Base-by-base conservation (phyloP, 2,329 filamentous ascomycete genomes). In the Trichoderma sp. region DNA sequence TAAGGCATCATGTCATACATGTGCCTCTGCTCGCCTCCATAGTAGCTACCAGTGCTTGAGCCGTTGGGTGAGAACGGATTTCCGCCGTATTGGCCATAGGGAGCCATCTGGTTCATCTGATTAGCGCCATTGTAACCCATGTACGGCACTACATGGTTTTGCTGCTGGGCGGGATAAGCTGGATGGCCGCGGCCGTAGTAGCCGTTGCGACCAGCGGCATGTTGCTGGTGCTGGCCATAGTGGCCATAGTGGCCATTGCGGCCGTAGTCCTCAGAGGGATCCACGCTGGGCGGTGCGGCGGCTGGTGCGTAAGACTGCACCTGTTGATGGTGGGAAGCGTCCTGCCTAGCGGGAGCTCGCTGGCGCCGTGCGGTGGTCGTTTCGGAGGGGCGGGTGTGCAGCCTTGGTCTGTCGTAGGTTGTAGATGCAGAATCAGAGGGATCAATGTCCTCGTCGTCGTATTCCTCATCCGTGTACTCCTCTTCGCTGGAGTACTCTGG, bases 221-320 rank as follows among this genome's bases (percentile, higher is more conserved):
- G 72, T 26, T 69, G 67, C 58, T 70, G 72, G 39, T 71, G 71
- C 43, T 71, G 72, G 16, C 70, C 70, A 59, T 75, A 76, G 32
- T 75, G 78, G 79, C 81, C 84, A 82, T 79, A 82, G 73, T 75
- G 78, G 79, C 81, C 84, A 82, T 79, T 82, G 73, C 75, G 78
- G 71, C 81, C 79, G 76, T 85, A 90, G n/a, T 91, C 88, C 28
- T 92, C 88, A 24, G 83, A 83, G 43, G 86, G 86, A 77, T 91
- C 90, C 82, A 86, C 83, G 77, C 85, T 91, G 82, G 87, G 86
- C 67, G 87, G 82, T 72, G 84, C 83, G 71, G 84, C 83, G 71
- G 82, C 82, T 72, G 86, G 85, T 73, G 73, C 72, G 66, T 72
- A 73, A 55, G 70, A 58, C 60, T 74, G 75, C 73, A 79, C 78